Percentiles rank a stretch among this genome's conserved stretches.
These are phyloP conservation scores for Lenwebbia sp. DNA, from an alignment of 345 rosid species.

Conservation along the genomic window DNA sequence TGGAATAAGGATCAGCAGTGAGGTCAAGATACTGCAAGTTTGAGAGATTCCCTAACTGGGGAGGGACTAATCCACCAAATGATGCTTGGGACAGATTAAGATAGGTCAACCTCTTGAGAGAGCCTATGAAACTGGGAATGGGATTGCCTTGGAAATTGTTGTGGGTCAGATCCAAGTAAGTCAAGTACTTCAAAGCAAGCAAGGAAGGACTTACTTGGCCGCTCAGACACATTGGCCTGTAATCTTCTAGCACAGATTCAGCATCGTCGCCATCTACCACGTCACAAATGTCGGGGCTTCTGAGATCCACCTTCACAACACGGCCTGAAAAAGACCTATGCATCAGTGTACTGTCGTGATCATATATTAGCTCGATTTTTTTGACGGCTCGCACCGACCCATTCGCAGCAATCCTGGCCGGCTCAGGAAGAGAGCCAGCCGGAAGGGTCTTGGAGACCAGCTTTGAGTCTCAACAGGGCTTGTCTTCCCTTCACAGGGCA, in stretches of 20 bases:
- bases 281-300: not conserved
- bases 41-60: conserved; percentile 14
- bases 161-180: conserved; percentile 9
- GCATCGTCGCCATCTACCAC: not conserved
- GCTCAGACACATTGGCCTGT: not conserved
- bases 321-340: no score
- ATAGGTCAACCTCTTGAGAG: conserved; percentile 2
- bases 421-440: not conserved
- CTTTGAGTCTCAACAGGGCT: conserved; percentile 15
- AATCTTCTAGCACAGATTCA: not conserved
- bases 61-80: conserved; percentile 8
- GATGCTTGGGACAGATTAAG: conserved; percentile 11
- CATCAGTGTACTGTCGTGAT: no score
- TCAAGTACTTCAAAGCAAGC: conserved; percentile 4
- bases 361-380: no score
- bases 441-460: conserved; percentile 8
- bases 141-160: conserved; percentile 6
- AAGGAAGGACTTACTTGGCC: conserved; percentile 13
- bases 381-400: conserved; percentile 14
- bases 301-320: conserved; percentile 10
- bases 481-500: conserved; percentile 12
- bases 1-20: not conserved
- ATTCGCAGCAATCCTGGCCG: conserved; percentile 17
- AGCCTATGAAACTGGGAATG: conserved; percentile 13
- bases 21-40: conserved; percentile 15